phyloP scores from a whole-genome alignment of 1,284 basidiomycete species.

The Moesziomyces sp. region DNA sequence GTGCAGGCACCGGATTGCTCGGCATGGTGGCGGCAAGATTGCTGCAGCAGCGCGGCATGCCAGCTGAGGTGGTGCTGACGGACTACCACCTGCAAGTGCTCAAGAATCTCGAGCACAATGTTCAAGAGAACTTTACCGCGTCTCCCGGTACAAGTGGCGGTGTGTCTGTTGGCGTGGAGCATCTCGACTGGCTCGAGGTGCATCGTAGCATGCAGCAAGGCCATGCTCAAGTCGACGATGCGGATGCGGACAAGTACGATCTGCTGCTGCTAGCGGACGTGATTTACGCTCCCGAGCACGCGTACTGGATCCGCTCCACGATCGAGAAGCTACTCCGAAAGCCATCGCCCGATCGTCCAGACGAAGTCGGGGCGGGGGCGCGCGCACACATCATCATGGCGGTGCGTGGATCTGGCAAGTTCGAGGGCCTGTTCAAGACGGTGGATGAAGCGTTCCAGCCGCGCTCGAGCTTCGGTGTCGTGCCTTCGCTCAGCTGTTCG shows the following conservation, averaged over 20 bases:
- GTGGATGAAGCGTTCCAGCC: constrained; percentile 41
- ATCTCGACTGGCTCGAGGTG: constrained; percentile 40
- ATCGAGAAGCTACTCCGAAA: constrained; percentile 35
- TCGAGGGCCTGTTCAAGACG: constrained; percentile 32
- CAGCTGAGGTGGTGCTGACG: constrained; percentile 39
- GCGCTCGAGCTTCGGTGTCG: neutral
- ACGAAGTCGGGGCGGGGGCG: neutral
- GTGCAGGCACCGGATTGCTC: constrained; percentile 46
- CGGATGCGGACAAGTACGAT: constrained; percentile 14
- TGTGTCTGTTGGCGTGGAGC: constrained; percentile 32
- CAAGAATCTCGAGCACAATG: constrained; percentile 33
- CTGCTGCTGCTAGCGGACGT: constrained; percentile 43
- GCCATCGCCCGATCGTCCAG: neutral
- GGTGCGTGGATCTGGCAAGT: constrained; percentile 41
- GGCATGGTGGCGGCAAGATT: constrained; percentile 43
- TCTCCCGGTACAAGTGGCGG: neutral
- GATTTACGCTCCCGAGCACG: constrained; percentile 44
- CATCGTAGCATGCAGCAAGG: constrained; percentile 15
- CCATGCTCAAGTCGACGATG: neutral
- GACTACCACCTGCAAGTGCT: constrained; percentile 48
- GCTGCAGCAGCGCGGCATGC: constrained; percentile 10
- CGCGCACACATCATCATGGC: constrained; percentile 48
- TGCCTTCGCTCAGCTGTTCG: constrained; percentile 30
- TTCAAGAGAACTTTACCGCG: constrained; percentile 21
- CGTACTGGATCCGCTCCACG: constrained; percentile 41